Percentiles rank a stretch among this genome's conserved stretches.
Conservation (phyloP, 73 alveolate genomes). For the Paramecium primaurelia region DNA sequence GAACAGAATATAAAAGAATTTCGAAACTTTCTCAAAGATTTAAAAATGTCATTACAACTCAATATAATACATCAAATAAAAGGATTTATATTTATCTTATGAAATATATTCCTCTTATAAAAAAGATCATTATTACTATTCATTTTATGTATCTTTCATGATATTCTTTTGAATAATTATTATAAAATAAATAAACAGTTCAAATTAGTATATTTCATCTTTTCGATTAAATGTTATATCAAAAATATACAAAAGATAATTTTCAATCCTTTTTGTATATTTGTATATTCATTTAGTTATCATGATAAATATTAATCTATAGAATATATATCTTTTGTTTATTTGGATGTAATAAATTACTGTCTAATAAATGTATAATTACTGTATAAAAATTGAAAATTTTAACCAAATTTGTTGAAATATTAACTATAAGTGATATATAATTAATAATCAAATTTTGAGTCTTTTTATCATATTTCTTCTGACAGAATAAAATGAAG, state of each 20-base stretch:
- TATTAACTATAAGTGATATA: not conserved
- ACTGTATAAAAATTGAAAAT: too few species aligned
- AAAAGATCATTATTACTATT: not conserved
- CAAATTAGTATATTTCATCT: too few species aligned
- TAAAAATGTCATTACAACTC: not conserved
- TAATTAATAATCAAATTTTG: not conserved
- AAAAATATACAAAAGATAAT: too few species aligned
- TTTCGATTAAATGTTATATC: too few species aligned
- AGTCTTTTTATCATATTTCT: not conserved
- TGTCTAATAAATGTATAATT: too few species aligned
- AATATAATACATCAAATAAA: not conserved
- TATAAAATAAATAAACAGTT: not conserved
- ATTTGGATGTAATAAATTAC: too few species aligned
- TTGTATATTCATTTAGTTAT: not conserved
- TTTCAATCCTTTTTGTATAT: not conserved
- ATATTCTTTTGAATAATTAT: not conserved
- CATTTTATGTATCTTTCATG: not conserved
- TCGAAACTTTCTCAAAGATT: not conserved
- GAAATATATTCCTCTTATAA: too few species aligned
- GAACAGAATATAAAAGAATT: not conserved
- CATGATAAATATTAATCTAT: not conserved
- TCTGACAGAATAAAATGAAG: conserved; percentile 38
- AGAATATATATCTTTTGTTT: not conserved
- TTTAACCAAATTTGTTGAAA: not conserved
- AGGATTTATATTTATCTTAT: not conserved